Evolutionary conservation across 2,329 filamentous ascomycete species (phyloP).

Genomic region (Atkinsonella texensis): DNA sequence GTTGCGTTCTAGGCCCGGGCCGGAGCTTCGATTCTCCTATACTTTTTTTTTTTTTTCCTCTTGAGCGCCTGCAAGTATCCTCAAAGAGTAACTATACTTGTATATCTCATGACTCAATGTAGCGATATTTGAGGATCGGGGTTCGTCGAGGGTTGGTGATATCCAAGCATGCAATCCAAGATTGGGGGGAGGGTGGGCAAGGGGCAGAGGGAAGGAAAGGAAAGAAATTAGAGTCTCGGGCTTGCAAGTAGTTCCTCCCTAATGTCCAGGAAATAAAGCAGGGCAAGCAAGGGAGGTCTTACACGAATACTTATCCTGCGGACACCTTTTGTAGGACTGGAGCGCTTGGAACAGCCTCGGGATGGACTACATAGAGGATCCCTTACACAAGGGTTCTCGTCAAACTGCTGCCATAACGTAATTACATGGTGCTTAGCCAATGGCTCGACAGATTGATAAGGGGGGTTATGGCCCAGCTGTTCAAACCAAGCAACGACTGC

Average conservation of each 20-base stretch:
- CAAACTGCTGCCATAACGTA: not conserved
- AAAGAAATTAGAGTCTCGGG: not conserved
- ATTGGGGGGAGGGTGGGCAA: not conserved
- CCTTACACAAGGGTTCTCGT: not conserved
- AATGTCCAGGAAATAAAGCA: not conserved
- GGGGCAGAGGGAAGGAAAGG: not conserved
- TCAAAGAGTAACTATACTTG: not conserved
- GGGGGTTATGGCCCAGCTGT: not conserved
- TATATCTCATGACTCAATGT: not conserved
- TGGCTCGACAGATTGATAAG: not conserved
- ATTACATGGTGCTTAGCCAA: no score
- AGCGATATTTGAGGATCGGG: not conserved
- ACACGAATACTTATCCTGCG: not conserved
- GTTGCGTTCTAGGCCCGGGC: not conserved
- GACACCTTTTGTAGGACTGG: not conserved
- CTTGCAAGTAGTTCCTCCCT: not conserved
- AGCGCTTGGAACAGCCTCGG: not conserved
- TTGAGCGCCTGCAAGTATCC: not conserved
- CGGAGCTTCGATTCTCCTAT: not conserved
- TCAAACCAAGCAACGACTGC: not conserved
- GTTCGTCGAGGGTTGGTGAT: not conserved
- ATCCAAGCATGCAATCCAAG: not conserved
- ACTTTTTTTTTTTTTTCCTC: not conserved
- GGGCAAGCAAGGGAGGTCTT: not conserved
- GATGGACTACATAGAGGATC: not conserved